Evolutionary conservation across 2,329 filamentous ascomycete species (phyloP).

Genomic region (Ascochyta clinopodiicola): DNA sequence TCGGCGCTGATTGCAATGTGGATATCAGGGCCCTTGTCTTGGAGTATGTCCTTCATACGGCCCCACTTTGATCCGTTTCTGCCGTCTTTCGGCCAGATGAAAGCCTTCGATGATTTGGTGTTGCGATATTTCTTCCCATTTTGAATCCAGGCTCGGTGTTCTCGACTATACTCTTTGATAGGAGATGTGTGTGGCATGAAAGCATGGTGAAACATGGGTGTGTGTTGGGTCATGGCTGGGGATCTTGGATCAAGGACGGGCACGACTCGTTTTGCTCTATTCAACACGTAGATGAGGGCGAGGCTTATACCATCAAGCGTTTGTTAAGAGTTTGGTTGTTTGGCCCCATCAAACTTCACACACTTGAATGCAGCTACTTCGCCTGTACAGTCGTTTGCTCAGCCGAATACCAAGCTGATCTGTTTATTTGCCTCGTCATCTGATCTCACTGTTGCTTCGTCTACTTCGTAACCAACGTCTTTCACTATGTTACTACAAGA

Average conservation of each 20-base stretch:
- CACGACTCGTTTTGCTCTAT: not conserved
- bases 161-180: conserved; percentile 31
- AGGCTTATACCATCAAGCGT: conserved; percentile 2
- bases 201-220: conserved; percentile 7
- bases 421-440: not conserved
- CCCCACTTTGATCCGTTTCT: conserved; percentile 46
- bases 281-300: not conserved
- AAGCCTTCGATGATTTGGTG: conserved; percentile 49
- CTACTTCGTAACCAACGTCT: not conserved
- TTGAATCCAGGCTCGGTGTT: conserved; percentile 35
- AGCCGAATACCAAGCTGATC: not conserved
- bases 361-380: not conserved
- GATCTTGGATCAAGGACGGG: not conserved
- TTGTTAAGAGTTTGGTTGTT: not conserved
- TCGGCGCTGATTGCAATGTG: conserved; percentile 51
- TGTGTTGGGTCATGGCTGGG: not conserved
- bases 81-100: conserved; percentile 55
- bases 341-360: not conserved
- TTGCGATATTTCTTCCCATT: conserved; percentile 24
- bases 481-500: conserved; percentile 1
- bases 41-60: conserved; percentile 53
- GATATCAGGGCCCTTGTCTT: conserved; percentile 54
- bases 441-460: not conserved
- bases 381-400: not conserved
- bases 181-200: conserved; percentile 19